These are phyloP conservation scores for Cystobasidium onofrii DNA, from an alignment of 768 basidiomycete genomes.

Conservation along the genomic window DNA sequence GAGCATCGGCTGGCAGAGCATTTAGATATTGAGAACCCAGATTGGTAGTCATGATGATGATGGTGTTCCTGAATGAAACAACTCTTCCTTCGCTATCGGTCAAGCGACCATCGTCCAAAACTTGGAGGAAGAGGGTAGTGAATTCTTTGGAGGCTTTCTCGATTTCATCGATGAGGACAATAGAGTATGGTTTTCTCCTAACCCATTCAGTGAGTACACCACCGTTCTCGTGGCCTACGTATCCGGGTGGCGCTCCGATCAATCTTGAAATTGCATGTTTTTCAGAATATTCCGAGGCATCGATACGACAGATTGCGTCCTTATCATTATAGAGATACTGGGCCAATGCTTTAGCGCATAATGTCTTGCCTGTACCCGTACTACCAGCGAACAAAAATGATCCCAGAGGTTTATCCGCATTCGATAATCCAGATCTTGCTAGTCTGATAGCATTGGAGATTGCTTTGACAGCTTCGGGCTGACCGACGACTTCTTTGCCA, in stretches of 20 bases:
- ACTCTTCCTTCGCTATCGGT: constrained; percentile 48
- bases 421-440: constrained; percentile 80
- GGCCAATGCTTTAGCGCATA: constrained; percentile 72
- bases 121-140: constrained; percentile 48
- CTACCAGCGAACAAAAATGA: constrained; percentile 87
- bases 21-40: constrained; percentile 42
- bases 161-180: constrained; percentile 48
- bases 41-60: constrained; percentile 38
- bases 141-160: constrained; percentile 50
- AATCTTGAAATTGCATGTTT: constrained; percentile 82
- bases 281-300: constrained; percentile 68
- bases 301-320: constrained; percentile 96
- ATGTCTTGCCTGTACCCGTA: constrained; percentile 67
- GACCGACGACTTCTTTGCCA: constrained; percentile 69
- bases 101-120: constrained; percentile 49
- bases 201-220: constrained; percentile 34
- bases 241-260: constrained; percentile 87
- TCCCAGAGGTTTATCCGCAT: constrained; percentile 79
- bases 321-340: constrained; percentile 82
- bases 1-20: constrained; percentile 47
- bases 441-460: constrained; percentile 86
- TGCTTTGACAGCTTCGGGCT: constrained; percentile 75
- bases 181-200: constrained; percentile 43
- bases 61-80: constrained; percentile 47
- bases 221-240: constrained; percentile 63